Conservation (phyloP, 768 basidiomycete genomes). For the Mycena capillaripes region DNA sequence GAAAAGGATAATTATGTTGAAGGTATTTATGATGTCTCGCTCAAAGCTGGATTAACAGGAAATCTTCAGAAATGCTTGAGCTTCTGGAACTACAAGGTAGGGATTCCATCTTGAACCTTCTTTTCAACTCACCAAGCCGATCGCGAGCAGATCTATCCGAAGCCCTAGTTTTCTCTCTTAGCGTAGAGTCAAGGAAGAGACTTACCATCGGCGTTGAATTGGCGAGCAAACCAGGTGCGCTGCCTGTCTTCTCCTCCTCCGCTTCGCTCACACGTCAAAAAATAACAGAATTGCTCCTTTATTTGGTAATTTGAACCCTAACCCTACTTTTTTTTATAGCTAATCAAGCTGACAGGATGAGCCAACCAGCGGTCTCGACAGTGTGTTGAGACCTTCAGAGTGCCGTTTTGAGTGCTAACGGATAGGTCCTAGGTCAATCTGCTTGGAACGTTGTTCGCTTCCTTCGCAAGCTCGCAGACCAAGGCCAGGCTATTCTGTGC, state of each 20-base stretch:
- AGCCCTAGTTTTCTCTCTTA: slow-evolving; percentile 80
- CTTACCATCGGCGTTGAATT: slow-evolving; percentile 94
- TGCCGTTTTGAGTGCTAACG: too few relatives aligned
- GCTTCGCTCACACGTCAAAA: not conserved
- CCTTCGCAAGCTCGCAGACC: slow-evolving; percentile 82
- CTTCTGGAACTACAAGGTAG: slow-evolving; percentile 79
- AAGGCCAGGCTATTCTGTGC: slow-evolving; percentile 91
- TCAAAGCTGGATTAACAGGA: not conserved
- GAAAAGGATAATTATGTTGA: slow-evolving; percentile 88
- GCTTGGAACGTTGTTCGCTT: slow-evolving; percentile 89
- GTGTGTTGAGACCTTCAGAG: slow-evolving; percentile 43
- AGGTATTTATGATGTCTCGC: slow-evolving; percentile 11
- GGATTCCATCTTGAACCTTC: not conserved
- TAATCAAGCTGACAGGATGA: slow-evolving; percentile 65
- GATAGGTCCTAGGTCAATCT: slow-evolving; percentile 74
- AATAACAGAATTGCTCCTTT: slow-evolving; percentile 75
- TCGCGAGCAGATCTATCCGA: slow-evolving; percentile 71
- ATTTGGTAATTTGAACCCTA: slow-evolving; percentile 16
- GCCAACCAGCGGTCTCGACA: slow-evolving; percentile 61
- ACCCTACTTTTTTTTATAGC: not conserved
- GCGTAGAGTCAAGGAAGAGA: slow-evolving; percentile 83
- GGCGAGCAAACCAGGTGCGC: slow-evolving; percentile 77
- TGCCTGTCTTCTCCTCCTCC: not conserved
- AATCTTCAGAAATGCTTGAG: slow-evolving; percentile 74
- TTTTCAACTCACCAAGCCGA: not conserved